A percentile compares a stretch with the other conserved stretches of the same genome.
Conservation (phyloP, 192 early-diverging fungal species). For the Anaeromyces robustus region DNA sequence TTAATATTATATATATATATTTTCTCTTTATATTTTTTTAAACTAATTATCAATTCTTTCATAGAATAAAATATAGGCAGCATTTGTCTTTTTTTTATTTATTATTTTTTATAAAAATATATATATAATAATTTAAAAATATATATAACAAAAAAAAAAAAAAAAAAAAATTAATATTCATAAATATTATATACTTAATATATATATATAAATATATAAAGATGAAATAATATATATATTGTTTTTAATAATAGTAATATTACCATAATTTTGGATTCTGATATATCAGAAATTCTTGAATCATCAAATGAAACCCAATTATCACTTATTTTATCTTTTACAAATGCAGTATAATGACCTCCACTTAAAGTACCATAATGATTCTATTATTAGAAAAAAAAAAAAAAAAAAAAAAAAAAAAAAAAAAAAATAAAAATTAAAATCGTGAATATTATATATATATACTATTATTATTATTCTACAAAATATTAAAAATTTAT, state of each 20-base stretch:
- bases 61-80: constrained; percentile 51
- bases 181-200: too few relatives aligned
- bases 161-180: too few relatives aligned
- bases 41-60: constrained; percentile 6
- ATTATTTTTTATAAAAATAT: background rate
- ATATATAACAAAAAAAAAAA: too few relatives aligned
- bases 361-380: constrained; percentile 60
- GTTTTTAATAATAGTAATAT: too few relatives aligned
- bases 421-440: background rate
- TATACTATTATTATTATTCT: too few relatives aligned
- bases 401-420: background rate
- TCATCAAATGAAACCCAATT: constrained; percentile 84
- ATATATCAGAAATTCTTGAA: constrained; percentile 44
- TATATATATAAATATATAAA: too few relatives aligned
- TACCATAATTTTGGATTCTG: constrained; percentile 37
- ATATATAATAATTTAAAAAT: too few relatives aligned
- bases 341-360: constrained; percentile 60
- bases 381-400: constrained; percentile 14
- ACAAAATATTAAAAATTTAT: too few relatives aligned
- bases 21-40: too few relatives aligned
- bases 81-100: constrained; percentile 17
- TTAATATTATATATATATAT: too few relatives aligned
- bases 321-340: constrained; percentile 34
- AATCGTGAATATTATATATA: too few relatives aligned
- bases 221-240: too few relatives aligned